Evolutionary conservation across 2,329 filamentous ascomycete species (phyloP), one percentile per base, ranked within the genome.

Genomic region (Phoma sp.): DNA sequence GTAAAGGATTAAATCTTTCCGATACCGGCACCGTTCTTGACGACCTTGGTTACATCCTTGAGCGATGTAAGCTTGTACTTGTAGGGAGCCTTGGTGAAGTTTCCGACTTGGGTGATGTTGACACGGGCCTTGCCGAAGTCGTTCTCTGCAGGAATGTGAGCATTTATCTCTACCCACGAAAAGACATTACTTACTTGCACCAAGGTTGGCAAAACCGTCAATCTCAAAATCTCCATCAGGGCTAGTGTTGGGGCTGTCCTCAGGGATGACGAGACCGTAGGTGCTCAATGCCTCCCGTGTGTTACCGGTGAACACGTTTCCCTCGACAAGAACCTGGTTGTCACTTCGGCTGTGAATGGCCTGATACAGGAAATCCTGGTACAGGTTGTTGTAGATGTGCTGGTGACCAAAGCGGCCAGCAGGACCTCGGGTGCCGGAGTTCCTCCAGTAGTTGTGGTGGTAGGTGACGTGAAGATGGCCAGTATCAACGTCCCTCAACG

Each of bases 331-430:
- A 9, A 77, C 69, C 56, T 79, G 74, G 39, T 78, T 78, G 55
- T 77, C 76, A 60, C 73, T 76, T 26, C 77, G 74, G n/a, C 73
- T 76, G 64, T 80, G 76, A 34, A 79, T 74, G 29, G 74, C 77
- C 49, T 76, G 74, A 55, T 71, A 71, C 25, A 71, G 56, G 29
- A 69, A 71, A 37, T 78, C 72, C 10, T 68, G 60, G 51, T 73
- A 76, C 48, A 75, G 74, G 64, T 74, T 80, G 79, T 84, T 86
- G 78, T 81, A 85, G 63, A 84, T 68, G 76, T 90, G 87, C 12
- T 78, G 85, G 47, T 84, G 87, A 21, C 87, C 87, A 75, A 89
- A 89, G 57, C 87, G 85, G 61, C 88, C 73, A 7, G 83, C 84
- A 5, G 87, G 87, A 1, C 77, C 78, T 46, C 87, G 85, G 4